Evolutionary conservation across 192 early-diverging fungal genomes (phyloP).

Genomic region (Phycomyces blakesleeanus): DNA sequence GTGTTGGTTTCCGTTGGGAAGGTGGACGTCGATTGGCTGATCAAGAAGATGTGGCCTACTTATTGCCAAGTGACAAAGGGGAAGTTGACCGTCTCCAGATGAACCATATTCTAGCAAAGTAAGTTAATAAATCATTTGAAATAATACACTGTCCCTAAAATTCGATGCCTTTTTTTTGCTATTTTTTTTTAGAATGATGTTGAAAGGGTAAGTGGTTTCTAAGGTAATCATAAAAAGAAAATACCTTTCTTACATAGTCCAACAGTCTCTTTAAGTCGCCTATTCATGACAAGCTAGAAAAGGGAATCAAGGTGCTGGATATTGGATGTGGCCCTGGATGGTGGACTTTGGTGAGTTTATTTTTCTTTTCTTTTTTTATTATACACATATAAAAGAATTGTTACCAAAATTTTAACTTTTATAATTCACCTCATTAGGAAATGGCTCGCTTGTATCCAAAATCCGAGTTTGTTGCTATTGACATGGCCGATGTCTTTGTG

Average conservation of each 20-base stretch:
- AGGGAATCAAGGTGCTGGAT: slow-evolving; percentile 31
- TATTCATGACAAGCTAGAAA: slow-evolving; percentile 21
- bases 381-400: no score
- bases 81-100: slow-evolving; percentile 27
- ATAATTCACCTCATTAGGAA: slow-evolving; percentile 22
- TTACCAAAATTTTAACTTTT: no score
- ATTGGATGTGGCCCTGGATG: slow-evolving; percentile 38
- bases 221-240: background rate
- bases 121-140: slow-evolving; percentile 6
- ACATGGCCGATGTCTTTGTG: slow-evolving; percentile 30
- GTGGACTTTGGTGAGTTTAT: slow-evolving; percentile 26
- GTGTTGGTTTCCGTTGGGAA: slow-evolving; percentile 7
- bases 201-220: slow-evolving; percentile 10
- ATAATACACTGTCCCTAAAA: no score
- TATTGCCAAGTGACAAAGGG: slow-evolving; percentile 26
- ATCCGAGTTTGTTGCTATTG: slow-evolving; percentile 33
- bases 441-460: slow-evolving; percentile 35
- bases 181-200: slow-evolving; percentile 3
- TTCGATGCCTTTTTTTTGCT: background rate
- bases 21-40: slow-evolving; percentile 14
- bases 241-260: background rate
- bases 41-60: slow-evolving; percentile 17
- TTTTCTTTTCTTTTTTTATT: no score
- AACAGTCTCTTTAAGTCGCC: slow-evolving; percentile 24
- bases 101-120: slow-evolving; percentile 29